Evolutionary conservation across 2,329 filamentous ascomycete species (phyloP), one percentile per base, ranked within the genome.

Genomic region (Shiraia sp.): DNA sequence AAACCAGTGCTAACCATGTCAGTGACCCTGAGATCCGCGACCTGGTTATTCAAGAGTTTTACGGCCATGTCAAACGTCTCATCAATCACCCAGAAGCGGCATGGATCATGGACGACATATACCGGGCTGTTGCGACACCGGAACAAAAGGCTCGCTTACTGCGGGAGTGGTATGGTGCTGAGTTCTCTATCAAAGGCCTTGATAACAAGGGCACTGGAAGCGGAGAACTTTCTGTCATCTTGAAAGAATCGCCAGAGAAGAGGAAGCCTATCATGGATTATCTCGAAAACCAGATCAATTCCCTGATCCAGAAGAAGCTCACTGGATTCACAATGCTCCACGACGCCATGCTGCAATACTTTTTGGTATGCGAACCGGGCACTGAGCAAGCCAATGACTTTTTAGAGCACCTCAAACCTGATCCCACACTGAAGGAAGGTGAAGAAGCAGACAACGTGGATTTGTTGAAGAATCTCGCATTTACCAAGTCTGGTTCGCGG

Each of bases 341-440:
- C 70, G 93, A 97, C 62, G 93, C 93, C 35, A 96, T 99, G 91
- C 77, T 96, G 45, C 92, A 99, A 68, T 99, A 96, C 72, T 96
- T 92, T 72, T 74, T 90, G 38, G 92, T 87, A 59, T 83, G 85
- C 32, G 85, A 87, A 52, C 76, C 81, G 4, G 90, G 87, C 3
- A 88, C 85, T 31, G 83, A 88, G 43, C 92, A 97, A 67, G 85
- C 89, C 29, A 87, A 78, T 23, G 90, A 95, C 58, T 96, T 96
- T 63, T 74, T 95, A 43, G 91, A 97, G 69, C 79, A 95, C 55
- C 77, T 99, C 62, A 95, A 95, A 74, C 88, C 88, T 28, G 92
- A 99, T 54, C 89, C 96, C 63, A 86, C 87, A 43, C 63, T 72
- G n/a, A 74, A 76, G 25, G 69, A 72, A 48, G 90, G 90, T 33